phyloP scores from a whole-genome alignment of 345 rosid species.

The Euphorbia tirucalli region DNA sequence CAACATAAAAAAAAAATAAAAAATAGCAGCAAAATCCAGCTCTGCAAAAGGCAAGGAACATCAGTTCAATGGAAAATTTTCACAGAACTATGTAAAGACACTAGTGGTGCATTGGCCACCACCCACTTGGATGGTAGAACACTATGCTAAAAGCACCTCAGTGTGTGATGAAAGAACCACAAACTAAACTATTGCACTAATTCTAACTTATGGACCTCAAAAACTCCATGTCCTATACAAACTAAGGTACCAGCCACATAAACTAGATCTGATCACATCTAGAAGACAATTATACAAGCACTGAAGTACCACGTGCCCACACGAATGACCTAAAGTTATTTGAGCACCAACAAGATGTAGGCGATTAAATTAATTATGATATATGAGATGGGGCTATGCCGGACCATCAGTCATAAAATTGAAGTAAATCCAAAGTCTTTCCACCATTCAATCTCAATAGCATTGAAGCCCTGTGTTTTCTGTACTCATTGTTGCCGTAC shows the following conservation, averaged over 20 bases:
- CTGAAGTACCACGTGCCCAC: not conserved
- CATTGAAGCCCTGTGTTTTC: not conserved
- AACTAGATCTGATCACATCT: not conserved
- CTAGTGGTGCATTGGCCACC: not conserved
- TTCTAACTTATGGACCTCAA: not conserved
- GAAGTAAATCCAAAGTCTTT: not conserved
- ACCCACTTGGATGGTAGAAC: not conserved
- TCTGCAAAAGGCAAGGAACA: not conserved
- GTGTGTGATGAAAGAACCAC: not conserved
- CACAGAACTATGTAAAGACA: not conserved
- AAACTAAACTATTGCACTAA: not conserved
- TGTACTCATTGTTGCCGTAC: conserved; percentile 33
- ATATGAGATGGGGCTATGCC: not conserved
- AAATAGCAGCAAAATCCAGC: not conserved
- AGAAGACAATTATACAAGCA: not conserved
- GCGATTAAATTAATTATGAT: not conserved
- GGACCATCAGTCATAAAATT: not conserved
- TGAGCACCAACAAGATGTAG: not conserved
- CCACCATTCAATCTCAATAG: not conserved
- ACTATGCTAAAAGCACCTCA: not conserved
- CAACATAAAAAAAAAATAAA: not conserved
- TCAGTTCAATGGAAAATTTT: not conserved
- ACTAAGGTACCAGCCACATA: not conserved
- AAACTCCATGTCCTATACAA: not conserved
- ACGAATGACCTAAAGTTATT: not conserved